Evolutionary conservation across 345 rosid species (phyloP).

Genomic region (Syzygium aqueum): DNA sequence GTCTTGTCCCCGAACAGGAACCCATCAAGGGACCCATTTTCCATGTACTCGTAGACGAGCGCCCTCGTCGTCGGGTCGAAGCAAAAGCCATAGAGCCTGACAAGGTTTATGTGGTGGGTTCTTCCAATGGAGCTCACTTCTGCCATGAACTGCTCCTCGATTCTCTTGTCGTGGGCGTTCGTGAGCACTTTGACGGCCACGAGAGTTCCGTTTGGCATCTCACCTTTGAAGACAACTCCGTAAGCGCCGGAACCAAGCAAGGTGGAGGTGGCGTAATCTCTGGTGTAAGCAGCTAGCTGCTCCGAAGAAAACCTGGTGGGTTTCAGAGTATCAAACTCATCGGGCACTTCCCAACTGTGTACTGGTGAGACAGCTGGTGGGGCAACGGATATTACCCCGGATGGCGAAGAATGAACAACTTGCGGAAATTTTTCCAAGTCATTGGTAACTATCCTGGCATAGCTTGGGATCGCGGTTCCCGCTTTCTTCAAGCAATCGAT

Average conservation of each 20-base stretch:
- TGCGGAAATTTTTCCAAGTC: not conserved
- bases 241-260: slow-evolving; percentile 16
- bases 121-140: slow-evolving; percentile 35
- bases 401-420: not conserved
- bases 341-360: not conserved
- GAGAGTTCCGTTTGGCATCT: not conserved
- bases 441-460: not conserved
- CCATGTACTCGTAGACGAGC: slow-evolving; percentile 30
- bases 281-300: slow-evolving; percentile 4
- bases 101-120: slow-evolving; percentile 23
- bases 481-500: slow-evolving; percentile 15
- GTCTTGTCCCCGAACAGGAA: not conserved
- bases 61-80: slow-evolving; percentile 12
- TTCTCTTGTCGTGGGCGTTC: not conserved
- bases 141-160: slow-evolving; percentile 30
- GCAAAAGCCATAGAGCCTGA: slow-evolving; percentile 25
- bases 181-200: slow-evolving; percentile 21
- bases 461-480: slow-evolving; percentile 9
- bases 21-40: slow-evolving; percentile 24
- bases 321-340: slow-evolving; percentile 8
- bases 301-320: slow-evolving; percentile 17
- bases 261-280: slow-evolving; percentile 6
- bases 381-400: not conserved
- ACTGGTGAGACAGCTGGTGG: not conserved
- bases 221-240: slow-evolving; percentile 21